These are phyloP conservation scores for Neopestalotiopsis sp. DNA, from an alignment of 2,329 filamentous ascomycete genomes.

Conservation along the genomic window DNA sequence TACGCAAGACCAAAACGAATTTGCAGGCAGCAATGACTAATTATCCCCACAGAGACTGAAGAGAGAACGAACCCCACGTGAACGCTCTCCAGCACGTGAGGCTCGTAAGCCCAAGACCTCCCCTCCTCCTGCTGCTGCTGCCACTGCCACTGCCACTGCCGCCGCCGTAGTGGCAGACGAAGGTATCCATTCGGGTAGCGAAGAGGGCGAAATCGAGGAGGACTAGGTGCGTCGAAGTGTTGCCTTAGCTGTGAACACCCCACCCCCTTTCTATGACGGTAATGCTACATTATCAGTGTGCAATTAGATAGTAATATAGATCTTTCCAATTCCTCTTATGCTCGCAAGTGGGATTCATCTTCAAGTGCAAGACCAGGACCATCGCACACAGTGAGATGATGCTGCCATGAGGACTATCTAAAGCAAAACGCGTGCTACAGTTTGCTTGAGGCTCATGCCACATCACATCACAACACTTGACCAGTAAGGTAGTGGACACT, in stretches of 20 bases:
- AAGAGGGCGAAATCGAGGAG: conserved; percentile 98
- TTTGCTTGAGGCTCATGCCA: no score
- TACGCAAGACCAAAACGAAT: conserved; percentile 35
- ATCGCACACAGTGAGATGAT: no score
- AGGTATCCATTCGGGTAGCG: conserved; percentile 82
- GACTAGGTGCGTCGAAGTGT: conserved; percentile 46
- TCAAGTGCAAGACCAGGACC: no score
- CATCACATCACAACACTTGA: no score
- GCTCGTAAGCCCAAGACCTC: conserved; percentile 63
- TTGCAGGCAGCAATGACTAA: not conserved
- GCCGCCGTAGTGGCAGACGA: conserved; percentile 54
- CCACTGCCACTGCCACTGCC: no score
- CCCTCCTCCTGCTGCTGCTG: conserved; percentile 37
- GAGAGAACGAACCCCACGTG: conserved; percentile 63
- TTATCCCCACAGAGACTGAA: conserved; percentile 55
- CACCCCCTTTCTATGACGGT: not conserved
- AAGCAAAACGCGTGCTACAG: no score
- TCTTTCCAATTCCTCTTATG: not conserved
- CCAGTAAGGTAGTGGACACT: no score
- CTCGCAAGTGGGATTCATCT: no score
- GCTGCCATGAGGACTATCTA: no score
- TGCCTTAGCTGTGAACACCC: conserved; percentile 60
- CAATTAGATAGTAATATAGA: not conserved
- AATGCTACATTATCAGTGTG: conserved; percentile 1
- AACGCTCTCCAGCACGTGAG: conserved; percentile 65